These are phyloP conservation scores for Geosiphon pyriformis DNA, from an alignment of 192 early-diverging fungal species.

Conservation along the genomic window DNA sequence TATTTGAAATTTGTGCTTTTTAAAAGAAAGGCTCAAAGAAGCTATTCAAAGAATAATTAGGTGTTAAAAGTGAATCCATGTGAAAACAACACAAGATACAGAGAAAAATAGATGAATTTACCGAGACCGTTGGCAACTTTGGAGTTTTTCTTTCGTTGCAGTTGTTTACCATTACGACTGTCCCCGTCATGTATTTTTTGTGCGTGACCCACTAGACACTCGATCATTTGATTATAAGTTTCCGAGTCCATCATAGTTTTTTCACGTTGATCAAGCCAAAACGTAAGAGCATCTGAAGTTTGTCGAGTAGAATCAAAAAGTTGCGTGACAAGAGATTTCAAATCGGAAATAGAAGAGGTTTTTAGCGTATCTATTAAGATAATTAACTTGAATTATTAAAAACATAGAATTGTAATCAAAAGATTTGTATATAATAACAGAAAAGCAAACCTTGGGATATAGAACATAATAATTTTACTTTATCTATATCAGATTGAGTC, in stretches of 20 bases:
- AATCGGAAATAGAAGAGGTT: conserved; percentile 42
- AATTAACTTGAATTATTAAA: not conserved
- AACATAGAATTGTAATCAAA: not conserved
- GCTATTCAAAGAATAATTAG: not conserved
- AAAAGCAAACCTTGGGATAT: conserved; percentile 8
- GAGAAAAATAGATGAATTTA: not conserved
- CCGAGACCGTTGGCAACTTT: conserved; percentile 8
- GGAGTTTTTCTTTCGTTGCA: not conserved
- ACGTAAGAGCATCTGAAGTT: conserved; percentile 46
- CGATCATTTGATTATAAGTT: conserved; percentile 56
- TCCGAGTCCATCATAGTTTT: conserved; percentile 58
- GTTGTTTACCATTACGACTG: not conserved
- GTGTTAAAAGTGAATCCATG: not conserved
- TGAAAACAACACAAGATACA: too few species aligned
- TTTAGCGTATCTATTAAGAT: conserved; percentile 40
- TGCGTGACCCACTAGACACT: conserved; percentile 52
- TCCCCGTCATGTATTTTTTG: conserved; percentile 38
- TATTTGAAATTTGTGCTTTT: conserved; percentile 12
- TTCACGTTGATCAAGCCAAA: conserved; percentile 55
- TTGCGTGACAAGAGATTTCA: conserved; percentile 43
- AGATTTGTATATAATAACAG: not conserved
- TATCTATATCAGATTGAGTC: conserved; percentile 16
- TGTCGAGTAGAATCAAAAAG: conserved; percentile 44
- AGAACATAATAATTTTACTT: conserved; percentile 13
- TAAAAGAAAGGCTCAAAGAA: conserved; percentile 15